Base-by-base conservation (phyloP, 257 asterid genomes). In the Lithospermum erythrorhizon region DNA sequence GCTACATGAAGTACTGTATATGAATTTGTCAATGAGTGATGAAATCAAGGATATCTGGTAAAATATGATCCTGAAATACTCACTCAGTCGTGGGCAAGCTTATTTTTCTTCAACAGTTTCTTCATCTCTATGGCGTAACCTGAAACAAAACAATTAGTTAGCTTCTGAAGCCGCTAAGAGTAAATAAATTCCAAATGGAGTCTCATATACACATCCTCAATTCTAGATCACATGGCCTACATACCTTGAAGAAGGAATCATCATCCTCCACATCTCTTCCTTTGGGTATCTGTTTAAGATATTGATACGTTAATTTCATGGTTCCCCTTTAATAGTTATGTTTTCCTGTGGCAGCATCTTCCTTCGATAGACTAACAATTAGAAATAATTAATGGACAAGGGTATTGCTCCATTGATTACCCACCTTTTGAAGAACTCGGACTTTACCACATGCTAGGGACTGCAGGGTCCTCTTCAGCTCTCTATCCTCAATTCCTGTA, bases 401-500 rank as follows among this genome's bases (percentile, higher is more conserved):
- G 4, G 9, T 13, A 65, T 35, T 53, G 52, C 58, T 30, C 29
- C 35, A 64, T 32, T n/a, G 55, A 62, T 48, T 30, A 72, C 81
- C 58, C 71, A 86, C 96, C 84, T 93, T 93, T 73, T 75, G 88
- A 65, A 93, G 95, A 62, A 93, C 91, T n/a, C 95, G 98, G 22
- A 89, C 79, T 73, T 89, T 93, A 62, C 97, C 98, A 64, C 98
- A 89, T 19, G 96, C 99, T 62, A 93, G 97, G 74, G 99, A 89
- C 80, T 86, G 99, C 70, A 93, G 76, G 58, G 97, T 86, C 72
- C 99, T 74, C 56, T 88, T 80, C 57, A 93, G 81, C 78, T 89
- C 99, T 76, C 82, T 93, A 74, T 89, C 99, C 77, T 89, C 96
- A 48, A 93, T 89, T 65, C 89, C 78, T 37, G 94, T 84, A 27